Evolutionary conservation across 2,329 filamentous ascomycete genomes (phyloP), one percentile per base, ranked within the genome.

Genomic region (Penicillium sp.): DNA sequence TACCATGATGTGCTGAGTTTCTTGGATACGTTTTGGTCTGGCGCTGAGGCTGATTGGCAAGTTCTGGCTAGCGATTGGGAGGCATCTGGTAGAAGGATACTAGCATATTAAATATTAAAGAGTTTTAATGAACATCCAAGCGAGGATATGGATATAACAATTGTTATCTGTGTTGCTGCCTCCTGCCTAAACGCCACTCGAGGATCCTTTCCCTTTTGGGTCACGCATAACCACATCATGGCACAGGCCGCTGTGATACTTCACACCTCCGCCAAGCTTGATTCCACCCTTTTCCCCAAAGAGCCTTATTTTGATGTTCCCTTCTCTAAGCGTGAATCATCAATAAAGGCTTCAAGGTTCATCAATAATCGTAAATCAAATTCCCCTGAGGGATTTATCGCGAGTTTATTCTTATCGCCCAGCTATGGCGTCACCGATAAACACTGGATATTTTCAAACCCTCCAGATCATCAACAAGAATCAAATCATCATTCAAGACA

Each of bases 401-500:
- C n/a, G 16, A 16, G 19, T 42, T 21, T 10, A 16, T 23, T 16
- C 48, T 26, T 42, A 39, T 39, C 35, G 23, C 8, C 23, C 31
- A 13, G n/a, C 48, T 27, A 50, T 50, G 48, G 21, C 48, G 48
- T 50, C 49, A 50, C 48, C 26, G 33, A 14, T 50, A 49, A 35
- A 44, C 9, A 53, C 54, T 14, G 55, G 55, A 19, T 55, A 48
- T n/a, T 51, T 69, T 14, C 67, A 69, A 50, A 65, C 64, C 9
- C 55, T 65, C 21, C 42, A 63, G 19, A 49, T 53, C 13, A 45
- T 58, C 19, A 51, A 60, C 6, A 45, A 64, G n/a, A 33, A 57
- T 19, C 55, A 54, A 11, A 39, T 69, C 26, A 42, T 67, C 23
- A 69, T 77, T 60, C 67, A 62, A 44, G 75, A 77, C 57, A 57